These are phyloP conservation scores for Arxiozyma heterogenica DNA, from an alignment of 1,139 yeast genomes.

Conservation along the genomic window DNA sequence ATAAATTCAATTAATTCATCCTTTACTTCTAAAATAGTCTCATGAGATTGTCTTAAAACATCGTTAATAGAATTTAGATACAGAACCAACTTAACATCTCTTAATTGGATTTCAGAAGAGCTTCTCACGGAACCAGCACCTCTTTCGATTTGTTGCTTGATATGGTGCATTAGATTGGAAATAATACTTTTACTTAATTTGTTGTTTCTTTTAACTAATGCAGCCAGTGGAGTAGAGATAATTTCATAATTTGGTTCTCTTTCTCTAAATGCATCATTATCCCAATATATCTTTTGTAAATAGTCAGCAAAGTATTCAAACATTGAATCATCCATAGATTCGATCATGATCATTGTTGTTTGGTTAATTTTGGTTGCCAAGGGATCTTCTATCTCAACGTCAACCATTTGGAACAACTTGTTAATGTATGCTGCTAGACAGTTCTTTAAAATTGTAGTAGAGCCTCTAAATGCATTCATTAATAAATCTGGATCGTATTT, in stretches of 20 bases:
- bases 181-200: slow-evolving; percentile 33
- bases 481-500: slow-evolving; percentile 40
- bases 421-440: slow-evolving; percentile 51
- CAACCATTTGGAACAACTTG: slow-evolving; percentile 57
- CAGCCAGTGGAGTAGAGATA: slow-evolving; percentile 57
- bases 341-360: slow-evolving; percentile 57
- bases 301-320: slow-evolving; percentile 34
- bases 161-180: slow-evolving; percentile 28
- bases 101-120: slow-evolving; percentile 58
- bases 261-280: slow-evolving; percentile 47
- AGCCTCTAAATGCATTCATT: slow-evolving; percentile 54
- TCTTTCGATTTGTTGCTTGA: slow-evolving; percentile 61
- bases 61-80: slow-evolving; percentile 64
- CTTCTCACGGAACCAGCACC: slow-evolving; percentile 77
- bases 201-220: slow-evolving; percentile 50
- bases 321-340: slow-evolving; percentile 59
- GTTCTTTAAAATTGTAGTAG: slow-evolving; percentile 62
- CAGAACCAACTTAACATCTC: slow-evolving; percentile 77
- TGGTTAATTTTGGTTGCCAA: slow-evolving; percentile 43
- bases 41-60: slow-evolving; percentile 61
- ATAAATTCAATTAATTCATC: slow-evolving; percentile 46
- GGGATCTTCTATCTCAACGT: slow-evolving; percentile 58
- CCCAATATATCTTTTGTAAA: slow-evolving; percentile 51
- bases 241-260: slow-evolving; percentile 29
- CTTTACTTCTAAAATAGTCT: slow-evolving; percentile 38